Evolutionary conservation across 1,284 basidiomycete species (phyloP).

Genomic region (Fomitopsis schrenkii): DNA sequence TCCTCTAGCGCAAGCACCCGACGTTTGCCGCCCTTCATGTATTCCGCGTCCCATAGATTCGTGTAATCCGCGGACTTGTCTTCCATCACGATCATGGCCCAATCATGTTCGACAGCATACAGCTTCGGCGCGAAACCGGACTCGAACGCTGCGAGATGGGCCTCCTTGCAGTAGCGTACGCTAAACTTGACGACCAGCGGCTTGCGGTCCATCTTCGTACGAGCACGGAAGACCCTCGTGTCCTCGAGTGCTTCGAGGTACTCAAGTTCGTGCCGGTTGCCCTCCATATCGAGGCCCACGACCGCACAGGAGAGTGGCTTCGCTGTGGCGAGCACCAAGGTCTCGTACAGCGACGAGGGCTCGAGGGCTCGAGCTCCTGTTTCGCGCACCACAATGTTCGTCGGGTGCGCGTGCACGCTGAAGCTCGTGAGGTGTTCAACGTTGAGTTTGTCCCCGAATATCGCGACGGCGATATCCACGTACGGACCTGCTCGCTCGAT

Average conservation of each 20-base stretch:
- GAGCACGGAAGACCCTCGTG: constrained; percentile 4
- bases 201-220: neutral
- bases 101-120: constrained; percentile 8
- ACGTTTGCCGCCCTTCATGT: neutral
- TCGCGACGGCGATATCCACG: too few species aligned
- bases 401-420: too few species aligned
- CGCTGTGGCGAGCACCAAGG: too few species aligned
- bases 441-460: neutral
- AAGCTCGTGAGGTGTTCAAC: neutral
- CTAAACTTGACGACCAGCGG: constrained; percentile 10
- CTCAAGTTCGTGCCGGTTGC: neutral
- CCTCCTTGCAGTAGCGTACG: constrained; percentile 9
- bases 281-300: too few species aligned
- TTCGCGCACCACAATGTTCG: too few species aligned
- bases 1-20: neutral
- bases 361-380: too few species aligned
- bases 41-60: neutral
- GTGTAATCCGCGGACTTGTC: constrained; percentile 8
- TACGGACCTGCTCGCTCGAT: too few species aligned
- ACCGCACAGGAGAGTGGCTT: too few species aligned
- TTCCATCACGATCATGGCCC: constrained; percentile 14
- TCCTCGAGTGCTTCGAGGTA: constrained; percentile 8
- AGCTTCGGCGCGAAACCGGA: constrained; percentile 10
- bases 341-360: neutral
- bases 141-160: constrained; percentile 7